These are phyloP conservation scores for Tylopilus orsonianus DNA, from an alignment of 1,284 basidiomycete species.

Conservation along the genomic window DNA sequence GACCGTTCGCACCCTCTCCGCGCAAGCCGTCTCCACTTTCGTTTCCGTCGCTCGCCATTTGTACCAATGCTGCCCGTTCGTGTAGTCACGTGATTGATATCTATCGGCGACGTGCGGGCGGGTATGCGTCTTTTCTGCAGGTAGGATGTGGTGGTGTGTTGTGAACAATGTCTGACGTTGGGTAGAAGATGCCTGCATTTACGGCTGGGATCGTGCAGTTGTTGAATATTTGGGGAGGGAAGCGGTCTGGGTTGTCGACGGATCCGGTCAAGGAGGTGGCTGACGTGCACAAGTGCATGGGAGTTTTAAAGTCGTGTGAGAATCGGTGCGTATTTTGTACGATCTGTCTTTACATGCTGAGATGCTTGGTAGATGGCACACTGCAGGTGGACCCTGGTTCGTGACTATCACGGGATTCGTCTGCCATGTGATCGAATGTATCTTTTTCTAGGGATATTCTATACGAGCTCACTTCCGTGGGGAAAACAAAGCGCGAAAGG, in stretches of 20 bases:
- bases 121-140: slow-evolving; percentile 41
- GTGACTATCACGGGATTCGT: slow-evolving; percentile 2
- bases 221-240: slow-evolving; percentile 54
- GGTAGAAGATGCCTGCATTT: slow-evolving; percentile 38
- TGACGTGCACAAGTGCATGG: slow-evolving; percentile 65
- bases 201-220: slow-evolving; percentile 52
- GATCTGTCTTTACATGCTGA: not conserved
- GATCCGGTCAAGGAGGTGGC: slow-evolving; percentile 55
- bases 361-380: slow-evolving; percentile 26
- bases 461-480: slow-evolving; percentile 64
- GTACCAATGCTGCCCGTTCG: slow-evolving; percentile 81
- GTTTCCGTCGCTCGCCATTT: slow-evolving; percentile 78
- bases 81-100: slow-evolving; percentile 72
- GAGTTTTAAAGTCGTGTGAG: slow-evolving; percentile 41
- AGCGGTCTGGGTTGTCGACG: slow-evolving; percentile 46
- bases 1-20: slow-evolving; percentile 77
- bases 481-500: slow-evolving; percentile 66
- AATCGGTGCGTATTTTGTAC: slow-evolving; percentile 26
- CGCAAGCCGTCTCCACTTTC: slow-evolving; percentile 55
- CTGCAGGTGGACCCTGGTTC: slow-evolving; percentile 32
- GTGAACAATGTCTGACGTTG: slow-evolving; percentile 10
- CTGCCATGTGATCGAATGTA: not conserved
- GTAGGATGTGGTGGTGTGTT: slow-evolving; percentile 24
- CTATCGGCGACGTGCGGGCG: slow-evolving; percentile 38
- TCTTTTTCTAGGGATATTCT: slow-evolving; percentile 55